Conservation (phyloP, 371 early-diverging fungal genomes). For the Paraphysoderma sedebokerense region DNA sequence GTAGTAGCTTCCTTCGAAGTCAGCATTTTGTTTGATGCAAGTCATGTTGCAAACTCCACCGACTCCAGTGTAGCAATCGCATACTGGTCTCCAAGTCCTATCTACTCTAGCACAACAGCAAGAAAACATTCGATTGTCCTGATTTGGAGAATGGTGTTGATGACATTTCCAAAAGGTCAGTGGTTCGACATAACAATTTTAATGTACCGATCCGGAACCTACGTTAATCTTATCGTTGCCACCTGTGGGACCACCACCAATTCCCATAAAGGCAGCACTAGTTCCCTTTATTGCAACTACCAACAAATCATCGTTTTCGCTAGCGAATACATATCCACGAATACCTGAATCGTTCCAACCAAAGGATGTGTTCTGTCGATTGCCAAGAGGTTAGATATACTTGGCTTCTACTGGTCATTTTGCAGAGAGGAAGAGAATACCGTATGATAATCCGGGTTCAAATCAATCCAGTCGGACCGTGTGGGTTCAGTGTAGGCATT, state of each 20-base stretch:
- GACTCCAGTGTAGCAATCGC: conserved; percentile 55
- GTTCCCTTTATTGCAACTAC: conserved; percentile 87
- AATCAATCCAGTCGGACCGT: background rate
- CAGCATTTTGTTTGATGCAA: conserved; percentile 41
- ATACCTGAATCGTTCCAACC: conserved; percentile 77
- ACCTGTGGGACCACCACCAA: conserved; percentile 61
- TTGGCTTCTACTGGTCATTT: background rate
- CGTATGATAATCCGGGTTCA: background rate
- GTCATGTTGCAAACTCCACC: conserved; percentile 30
- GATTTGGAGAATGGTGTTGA: background rate
- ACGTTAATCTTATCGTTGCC: conserved; percentile 68
- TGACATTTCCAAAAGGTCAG: background rate
- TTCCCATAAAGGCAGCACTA: conserved; percentile 42
- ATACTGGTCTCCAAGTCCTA: conserved; percentile 63
- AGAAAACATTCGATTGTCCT: conserved; percentile 87
- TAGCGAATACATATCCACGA: conserved; percentile 77
- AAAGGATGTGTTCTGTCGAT: conserved; percentile 45
- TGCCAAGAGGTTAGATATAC: background rate
- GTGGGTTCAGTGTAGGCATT: conserved; percentile 47
- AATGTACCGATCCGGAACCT: conserved; percentile 2
- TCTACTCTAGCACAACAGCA: conserved; percentile 94
- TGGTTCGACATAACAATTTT: background rate
- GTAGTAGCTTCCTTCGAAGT: conserved; percentile 55
- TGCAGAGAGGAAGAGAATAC: background rate
- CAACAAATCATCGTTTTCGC: conserved; percentile 40